phyloP scores from a whole-genome alignment of 1,139 yeast genomes.

The Debaryomyces sp. region DNA sequence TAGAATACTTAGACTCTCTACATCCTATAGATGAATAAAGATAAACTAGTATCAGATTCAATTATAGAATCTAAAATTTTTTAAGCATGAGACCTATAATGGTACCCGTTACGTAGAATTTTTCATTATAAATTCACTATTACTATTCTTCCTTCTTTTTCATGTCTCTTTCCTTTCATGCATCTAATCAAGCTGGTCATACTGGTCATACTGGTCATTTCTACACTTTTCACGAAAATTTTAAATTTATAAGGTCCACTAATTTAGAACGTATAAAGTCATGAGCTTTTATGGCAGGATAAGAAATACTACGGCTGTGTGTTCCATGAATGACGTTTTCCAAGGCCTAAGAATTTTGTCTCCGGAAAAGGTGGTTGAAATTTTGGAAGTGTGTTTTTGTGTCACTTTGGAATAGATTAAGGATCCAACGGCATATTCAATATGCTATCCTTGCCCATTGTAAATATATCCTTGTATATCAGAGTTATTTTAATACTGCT shows the following conservation, averaged over 20 bases:
- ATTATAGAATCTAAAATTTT: no score
- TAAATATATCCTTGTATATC: not conserved
- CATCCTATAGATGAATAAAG: not conserved
- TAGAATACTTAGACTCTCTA: not conserved
- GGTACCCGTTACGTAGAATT: no score
- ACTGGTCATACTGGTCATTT: no score
- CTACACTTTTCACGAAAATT: no score
- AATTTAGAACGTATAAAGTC: not conserved
- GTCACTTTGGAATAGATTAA: conserved; percentile 1
- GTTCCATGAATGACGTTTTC: not conserved
- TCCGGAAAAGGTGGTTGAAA: not conserved
- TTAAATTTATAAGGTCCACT: not conserved
- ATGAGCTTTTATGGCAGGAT: not conserved
- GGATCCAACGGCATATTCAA: conserved; percentile 5
- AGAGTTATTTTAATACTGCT: not conserved
- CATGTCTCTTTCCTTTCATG: not conserved
- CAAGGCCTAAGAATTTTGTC: not conserved
- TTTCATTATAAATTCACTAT: no score
- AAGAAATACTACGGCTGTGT: not conserved
- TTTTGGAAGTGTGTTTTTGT: not conserved
- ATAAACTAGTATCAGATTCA: no score
- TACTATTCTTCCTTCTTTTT: not conserved
- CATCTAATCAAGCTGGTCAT: no score
- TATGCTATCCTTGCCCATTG: conserved; percentile 1
- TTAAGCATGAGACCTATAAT: no score